These are phyloP conservation scores for Adansonia grandidieri DNA, from an alignment of 441 rosid genomes.

Conservation along the genomic window DNA sequence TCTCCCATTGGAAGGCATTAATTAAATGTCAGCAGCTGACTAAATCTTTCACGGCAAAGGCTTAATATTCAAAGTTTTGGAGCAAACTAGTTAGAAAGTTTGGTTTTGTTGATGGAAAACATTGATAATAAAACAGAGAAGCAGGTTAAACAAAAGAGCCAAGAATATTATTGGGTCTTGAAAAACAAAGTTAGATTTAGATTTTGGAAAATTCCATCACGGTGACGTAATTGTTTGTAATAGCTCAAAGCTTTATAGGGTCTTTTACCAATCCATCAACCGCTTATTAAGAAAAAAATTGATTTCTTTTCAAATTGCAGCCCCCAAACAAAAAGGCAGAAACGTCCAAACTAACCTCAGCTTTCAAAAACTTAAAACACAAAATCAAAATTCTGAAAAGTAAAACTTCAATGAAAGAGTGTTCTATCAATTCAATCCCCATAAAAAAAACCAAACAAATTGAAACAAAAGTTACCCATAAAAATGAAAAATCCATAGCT, in stretches of 20 bases:
- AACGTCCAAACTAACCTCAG: not conserved
- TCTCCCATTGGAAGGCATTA: not conserved
- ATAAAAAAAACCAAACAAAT: not conserved
- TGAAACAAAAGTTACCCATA: not conserved
- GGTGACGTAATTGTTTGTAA: not conserved
- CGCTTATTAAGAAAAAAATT: not conserved
- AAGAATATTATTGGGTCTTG: not conserved
- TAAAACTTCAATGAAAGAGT: not conserved
- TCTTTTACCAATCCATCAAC: not conserved
- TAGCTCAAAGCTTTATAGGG: not conserved
- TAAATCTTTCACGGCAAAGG: not conserved
- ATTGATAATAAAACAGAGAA: not conserved
- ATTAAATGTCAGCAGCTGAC: not conserved
- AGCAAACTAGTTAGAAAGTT: not conserved
- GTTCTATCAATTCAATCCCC: not conserved
- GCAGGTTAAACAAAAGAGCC: not conserved
- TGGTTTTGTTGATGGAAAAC: constrained; percentile 10
- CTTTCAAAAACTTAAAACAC: not conserved
- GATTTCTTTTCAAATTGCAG: not conserved
- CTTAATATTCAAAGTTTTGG: not conserved
- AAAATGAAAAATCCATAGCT: not conserved
- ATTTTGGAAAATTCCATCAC: too few relatives aligned
- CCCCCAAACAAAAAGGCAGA: not conserved
- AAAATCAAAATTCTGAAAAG: not conserved
- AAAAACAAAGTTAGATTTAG: too few relatives aligned